Evolutionary conservation across 495 filamentous ascomycete species (phyloP), one percentile per base, ranked within the genome.

Genomic region (Penicillium tannophilum): DNA sequence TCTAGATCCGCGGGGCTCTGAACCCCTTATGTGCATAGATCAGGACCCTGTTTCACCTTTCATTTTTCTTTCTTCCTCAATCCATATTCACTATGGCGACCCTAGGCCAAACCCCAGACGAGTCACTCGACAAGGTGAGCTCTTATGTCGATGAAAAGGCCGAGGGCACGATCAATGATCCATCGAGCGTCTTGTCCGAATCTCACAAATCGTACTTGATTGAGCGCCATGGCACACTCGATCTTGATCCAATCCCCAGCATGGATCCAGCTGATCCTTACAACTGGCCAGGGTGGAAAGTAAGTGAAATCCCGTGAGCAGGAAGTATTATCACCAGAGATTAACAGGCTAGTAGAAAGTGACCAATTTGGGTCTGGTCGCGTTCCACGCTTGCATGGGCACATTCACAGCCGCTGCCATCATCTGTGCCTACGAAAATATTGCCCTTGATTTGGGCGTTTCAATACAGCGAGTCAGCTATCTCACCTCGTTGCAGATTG

Each of bases 321-420:
- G 45, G 8, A 19, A 16, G 31, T 19, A 30, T 11, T 10, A 39
- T 35, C 20, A n/a, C n/a, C 28, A 54, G 11, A n/a, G 24, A 49
- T 35, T 61, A 30, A 63, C 41, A 1, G 4, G 35, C 26, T 60
- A 45, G 24, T 53, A 83, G 81, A 85, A 84, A 82, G 67, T 66
- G 4, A 43, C 72, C 52, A 84, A 85, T 49, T 69, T 85, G 4
- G 20, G 75, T n/a, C 75, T 84, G 8, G 78, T 85, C 23, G 75
- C 80, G 0, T 82, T 84, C 62, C 81, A 86, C 54, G 82, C 81
- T 10, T 77, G 73, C 54, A 84, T 84, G 80, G 72, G 80, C 8
- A 86, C 83, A 7, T 84, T 86, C 63, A 82, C 72, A 1, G 83
- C 83, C 0, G 76, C 81, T 1, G 66, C 69, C 23, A 82, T 85